Evolutionary conservation across 331 rosid genomes (phyloP).

Genomic region (Acacia concinna): DNA sequence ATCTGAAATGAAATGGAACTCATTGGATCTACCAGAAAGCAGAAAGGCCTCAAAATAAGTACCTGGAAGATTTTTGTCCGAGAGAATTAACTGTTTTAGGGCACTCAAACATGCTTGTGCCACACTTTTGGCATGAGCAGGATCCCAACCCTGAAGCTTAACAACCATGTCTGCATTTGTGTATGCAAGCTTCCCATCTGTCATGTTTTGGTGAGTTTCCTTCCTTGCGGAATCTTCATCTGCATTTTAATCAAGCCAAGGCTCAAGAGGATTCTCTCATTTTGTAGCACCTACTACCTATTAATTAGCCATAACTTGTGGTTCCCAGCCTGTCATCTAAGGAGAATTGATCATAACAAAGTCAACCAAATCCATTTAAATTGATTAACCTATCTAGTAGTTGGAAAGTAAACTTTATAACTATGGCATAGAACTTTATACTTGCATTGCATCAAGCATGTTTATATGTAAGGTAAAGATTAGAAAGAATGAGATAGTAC

Average conservation of each 20-base stretch:
- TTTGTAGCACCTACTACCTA: background rate
- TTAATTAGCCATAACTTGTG: background rate
- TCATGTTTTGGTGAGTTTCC: slow-evolving; percentile 61
- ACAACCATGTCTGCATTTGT: slow-evolving; percentile 84
- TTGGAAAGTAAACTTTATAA: background rate
- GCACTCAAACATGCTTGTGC: slow-evolving; percentile 88
- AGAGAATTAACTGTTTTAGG: slow-evolving; percentile 71
- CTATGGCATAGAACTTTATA: background rate
- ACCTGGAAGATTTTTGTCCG: slow-evolving; percentile 91
- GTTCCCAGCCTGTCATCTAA: background rate
- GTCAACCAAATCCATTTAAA: slow-evolving; percentile 2
- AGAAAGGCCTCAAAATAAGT: slow-evolving; percentile 13
- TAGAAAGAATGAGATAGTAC: background rate
- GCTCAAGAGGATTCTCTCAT: slow-evolving; percentile 8
- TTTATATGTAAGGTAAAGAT: background rate
- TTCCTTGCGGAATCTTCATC: slow-evolving; percentile 87
- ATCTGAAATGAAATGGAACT: slow-evolving; percentile 4
- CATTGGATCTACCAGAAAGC: slow-evolving; percentile 13
- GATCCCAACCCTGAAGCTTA: slow-evolving; percentile 87
- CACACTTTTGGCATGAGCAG: slow-evolving; percentile 65
- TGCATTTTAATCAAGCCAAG: slow-evolving; percentile 40
- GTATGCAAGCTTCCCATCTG: slow-evolving; percentile 61
- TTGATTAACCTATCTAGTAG: background rate
- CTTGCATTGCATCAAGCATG: background rate
- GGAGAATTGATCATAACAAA: background rate